Conservation (phyloP, 192 early-diverging fungal genomes). For the Linnemannia zychae region DNA sequence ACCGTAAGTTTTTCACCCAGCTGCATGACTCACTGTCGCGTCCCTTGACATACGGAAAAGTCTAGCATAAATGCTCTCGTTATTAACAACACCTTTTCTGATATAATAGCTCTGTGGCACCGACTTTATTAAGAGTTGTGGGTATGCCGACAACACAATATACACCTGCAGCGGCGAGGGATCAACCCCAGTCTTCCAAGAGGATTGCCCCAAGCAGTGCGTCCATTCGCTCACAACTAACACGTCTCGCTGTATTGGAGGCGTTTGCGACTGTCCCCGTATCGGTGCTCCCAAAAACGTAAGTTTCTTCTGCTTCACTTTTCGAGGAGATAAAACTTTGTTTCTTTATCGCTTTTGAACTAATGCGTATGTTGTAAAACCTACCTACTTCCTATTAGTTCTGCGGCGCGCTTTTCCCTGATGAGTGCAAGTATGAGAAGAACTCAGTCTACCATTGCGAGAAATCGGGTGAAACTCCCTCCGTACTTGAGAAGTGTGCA, state of each 20-base stretch:
- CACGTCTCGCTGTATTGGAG: not conserved
- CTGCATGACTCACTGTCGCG: not conserved
- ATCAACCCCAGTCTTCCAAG: not conserved
- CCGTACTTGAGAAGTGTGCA: not conserved
- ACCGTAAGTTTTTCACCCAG: not conserved
- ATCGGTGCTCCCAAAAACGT: not conserved
- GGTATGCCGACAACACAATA: constrained; percentile 2
- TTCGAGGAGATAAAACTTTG: too few relatives aligned
- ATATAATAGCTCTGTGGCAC: constrained; percentile 11
- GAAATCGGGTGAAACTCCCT: not conserved
- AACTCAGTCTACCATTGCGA: constrained; percentile 9
- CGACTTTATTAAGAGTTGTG: constrained; percentile 17
- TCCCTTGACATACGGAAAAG: too few relatives aligned
- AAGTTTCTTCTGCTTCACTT: not conserved
- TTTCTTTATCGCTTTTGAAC: too few relatives aligned
- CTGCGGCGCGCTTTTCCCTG: constrained; percentile 20
- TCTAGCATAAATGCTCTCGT: not conserved
- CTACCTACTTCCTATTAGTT: not conserved
- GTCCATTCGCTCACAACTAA: not conserved
- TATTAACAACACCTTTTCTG: not conserved
- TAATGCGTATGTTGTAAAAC: not conserved
- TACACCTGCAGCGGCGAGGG: constrained; percentile 12
- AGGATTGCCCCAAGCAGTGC: constrained; percentile 3
- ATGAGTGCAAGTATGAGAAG: not conserved
- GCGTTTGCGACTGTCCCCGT: constrained; percentile 2